phyloP scores from a whole-genome alignment of 140 eudicot species.

The Senecio squalidus region DNA sequence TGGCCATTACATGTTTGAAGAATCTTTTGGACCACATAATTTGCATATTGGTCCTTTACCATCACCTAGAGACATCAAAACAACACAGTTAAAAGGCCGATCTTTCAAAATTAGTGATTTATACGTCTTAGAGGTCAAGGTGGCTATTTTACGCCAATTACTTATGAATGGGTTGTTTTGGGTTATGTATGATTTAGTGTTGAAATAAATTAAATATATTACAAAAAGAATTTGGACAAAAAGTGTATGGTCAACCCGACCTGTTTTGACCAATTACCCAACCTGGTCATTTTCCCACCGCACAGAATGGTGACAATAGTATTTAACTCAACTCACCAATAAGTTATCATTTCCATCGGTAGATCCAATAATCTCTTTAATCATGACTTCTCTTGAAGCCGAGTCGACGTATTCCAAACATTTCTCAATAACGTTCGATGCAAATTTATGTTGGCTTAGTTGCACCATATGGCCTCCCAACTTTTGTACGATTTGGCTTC shows the following conservation, averaged over 20 bases:
- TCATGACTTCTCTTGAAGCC: constrained; percentile 44
- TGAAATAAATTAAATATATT: no score
- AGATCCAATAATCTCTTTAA: constrained; percentile 51
- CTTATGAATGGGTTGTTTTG: no score
- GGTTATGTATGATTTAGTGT: no score
- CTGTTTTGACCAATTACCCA: no score
- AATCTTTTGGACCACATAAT: constrained; percentile 86
- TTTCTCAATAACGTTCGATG: constrained; percentile 87
- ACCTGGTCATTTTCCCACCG: no score
- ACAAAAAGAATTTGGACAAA: no score
- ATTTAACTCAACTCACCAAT: constrained; percentile 44
- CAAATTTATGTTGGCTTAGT: constrained; percentile 91
- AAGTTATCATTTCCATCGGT: constrained; percentile 59
- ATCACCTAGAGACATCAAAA: constrained; percentile 36
- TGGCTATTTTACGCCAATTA: no score
- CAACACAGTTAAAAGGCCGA: not conserved
- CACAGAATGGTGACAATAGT: no score
- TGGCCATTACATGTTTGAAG: constrained; percentile 46
- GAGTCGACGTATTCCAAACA: constrained; percentile 70
- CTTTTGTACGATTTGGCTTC: constrained; percentile 55
- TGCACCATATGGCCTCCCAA: constrained; percentile 55
- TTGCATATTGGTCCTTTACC: constrained; percentile 96
- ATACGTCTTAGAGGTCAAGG: no score
- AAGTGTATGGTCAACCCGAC: no score
- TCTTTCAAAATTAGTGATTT: not conserved